Base-by-base conservation (phyloP, 352 stramenopile species). In the Globisporangium ultimum region DNA sequence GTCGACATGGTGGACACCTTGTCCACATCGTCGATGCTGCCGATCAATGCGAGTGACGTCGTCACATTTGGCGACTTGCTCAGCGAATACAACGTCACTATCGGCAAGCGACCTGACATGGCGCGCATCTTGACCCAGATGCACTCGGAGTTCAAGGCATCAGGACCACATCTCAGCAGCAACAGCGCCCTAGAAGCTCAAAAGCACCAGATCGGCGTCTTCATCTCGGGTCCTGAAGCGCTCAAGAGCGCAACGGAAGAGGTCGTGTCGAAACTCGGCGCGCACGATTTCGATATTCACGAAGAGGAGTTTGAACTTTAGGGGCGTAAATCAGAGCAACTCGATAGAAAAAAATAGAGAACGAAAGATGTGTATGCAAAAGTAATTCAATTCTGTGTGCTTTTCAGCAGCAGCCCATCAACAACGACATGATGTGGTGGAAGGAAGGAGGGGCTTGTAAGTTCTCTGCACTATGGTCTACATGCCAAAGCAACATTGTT, bases 61-160 rank as follows among this genome's bases (percentile, higher is more conserved):
- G 45, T 41, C 34, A 76, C 61, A 0, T 32, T 71, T 9, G 34
- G 62, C 9, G 70, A 80, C 51, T 58, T 80, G 49, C 43, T 81
- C 36, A 50, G 61, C 11, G 56, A 69, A 34, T 71, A 70, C 43
- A 34, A 61, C 20, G 66, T 85, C 12, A 45, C 34, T 1, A 60
- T 68, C 38, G 71, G 71, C 9, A 36, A 53, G 5, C 63, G 72
- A 2, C 70, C 70, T 5, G 67, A 83, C 41, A 76, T 79, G 60
- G 24, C 18, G 2, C 12, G 59, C 17, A 58, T 80, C 42, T 48
- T 84, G 43, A 43, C 45, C 17, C 54, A 74, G 43, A 65, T 79
- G 1, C 59, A 72, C 32, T 48, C 55, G 3, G 61, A 49, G 12
- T 62, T 76, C 54, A 36, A 45, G 21, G 18, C 13, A 43, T 2